These are phyloP conservation scores for Fusarium succisae DNA, from an alignment of 2,329 filamentous ascomycete genomes.

Conservation along the genomic window DNA sequence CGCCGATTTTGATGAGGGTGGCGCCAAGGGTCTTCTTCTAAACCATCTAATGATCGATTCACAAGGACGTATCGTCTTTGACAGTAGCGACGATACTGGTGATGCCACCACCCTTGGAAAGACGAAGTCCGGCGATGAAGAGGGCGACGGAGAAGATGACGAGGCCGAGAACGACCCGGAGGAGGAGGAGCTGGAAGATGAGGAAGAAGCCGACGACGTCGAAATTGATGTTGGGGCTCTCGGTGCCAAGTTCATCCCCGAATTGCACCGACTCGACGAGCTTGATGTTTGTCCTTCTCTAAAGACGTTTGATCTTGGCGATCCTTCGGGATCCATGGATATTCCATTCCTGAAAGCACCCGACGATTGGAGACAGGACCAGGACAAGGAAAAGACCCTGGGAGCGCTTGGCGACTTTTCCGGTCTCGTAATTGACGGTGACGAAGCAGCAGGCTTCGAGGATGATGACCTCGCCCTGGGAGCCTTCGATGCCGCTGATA, in stretches of 20 bases:
- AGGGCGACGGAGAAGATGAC: slow-evolving; percentile 51
- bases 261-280: slow-evolving; percentile 78
- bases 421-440: slow-evolving; percentile 86
- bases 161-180: slow-evolving; percentile 48
- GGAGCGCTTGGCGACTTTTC: slow-evolving; percentile 72
- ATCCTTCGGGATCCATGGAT: slow-evolving; percentile 84
- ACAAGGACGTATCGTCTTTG: slow-evolving; percentile 93
- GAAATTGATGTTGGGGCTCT: slow-evolving; percentile 83
- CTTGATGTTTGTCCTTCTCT: slow-evolving; percentile 95
- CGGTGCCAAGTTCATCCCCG: slow-evolving; percentile 84
- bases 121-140: slow-evolving; percentile 52
- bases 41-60: slow-evolving; percentile 97
- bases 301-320: slow-evolving; percentile 91
- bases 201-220: slow-evolving; percentile 57
- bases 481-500: slow-evolving; percentile 74
- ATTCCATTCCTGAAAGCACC: slow-evolving; percentile 91
- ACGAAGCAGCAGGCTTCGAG: slow-evolving; percentile 80
- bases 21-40: slow-evolving; percentile 91
- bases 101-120: slow-evolving; percentile 54
- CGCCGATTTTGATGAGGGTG: slow-evolving; percentile 97
- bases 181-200: slow-evolving; percentile 47
- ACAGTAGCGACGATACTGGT: slow-evolving; percentile 89
- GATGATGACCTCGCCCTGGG: slow-evolving; percentile 77
- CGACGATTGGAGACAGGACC: slow-evolving; percentile 82
- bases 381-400: slow-evolving; percentile 68